Conservation (phyloP, 108 stramenopile species). For the Tribonema minus region DNA sequence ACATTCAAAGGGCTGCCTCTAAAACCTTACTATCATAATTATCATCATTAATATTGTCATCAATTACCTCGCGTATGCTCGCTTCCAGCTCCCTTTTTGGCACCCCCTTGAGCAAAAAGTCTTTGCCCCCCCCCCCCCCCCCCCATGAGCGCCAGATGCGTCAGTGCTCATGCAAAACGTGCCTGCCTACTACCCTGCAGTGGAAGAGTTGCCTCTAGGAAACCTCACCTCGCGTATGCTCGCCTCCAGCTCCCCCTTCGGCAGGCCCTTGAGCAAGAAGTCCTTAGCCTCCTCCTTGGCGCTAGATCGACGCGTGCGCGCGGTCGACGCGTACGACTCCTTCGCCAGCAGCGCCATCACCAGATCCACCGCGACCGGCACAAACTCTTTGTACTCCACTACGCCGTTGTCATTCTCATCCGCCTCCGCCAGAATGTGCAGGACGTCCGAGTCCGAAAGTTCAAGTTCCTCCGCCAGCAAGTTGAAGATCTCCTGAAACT, state of each 20-base stretch:
- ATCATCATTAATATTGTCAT: too few relatives aligned
- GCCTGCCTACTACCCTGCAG: too few relatives aligned
- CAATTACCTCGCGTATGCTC: background rate
- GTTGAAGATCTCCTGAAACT: constrained; percentile 25
- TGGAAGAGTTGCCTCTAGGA: too few relatives aligned
- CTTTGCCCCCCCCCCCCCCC: too few relatives aligned
- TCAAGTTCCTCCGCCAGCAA: constrained; percentile 13
- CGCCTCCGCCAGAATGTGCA: constrained; percentile 46
- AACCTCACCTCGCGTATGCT: background rate
- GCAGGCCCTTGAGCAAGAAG: constrained; percentile 36
- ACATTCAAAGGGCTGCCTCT: too few relatives aligned
- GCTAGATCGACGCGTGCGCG: background rate
- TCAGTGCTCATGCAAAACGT: too few relatives aligned
- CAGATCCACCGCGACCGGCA: constrained; percentile 48
- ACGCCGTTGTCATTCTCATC: constrained; percentile 55
- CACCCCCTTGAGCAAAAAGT: constrained; percentile 34
- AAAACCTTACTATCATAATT: too few relatives aligned
- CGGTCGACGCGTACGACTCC: constrained; percentile 22
- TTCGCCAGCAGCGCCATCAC: constrained; percentile 38
- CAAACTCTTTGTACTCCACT: constrained; percentile 50
- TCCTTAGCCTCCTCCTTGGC: constrained; percentile 37
- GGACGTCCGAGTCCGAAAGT: constrained; percentile 14
- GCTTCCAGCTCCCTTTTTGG: constrained; percentile 31
- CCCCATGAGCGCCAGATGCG: too few relatives aligned
- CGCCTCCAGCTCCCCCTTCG: constrained; percentile 22